Conservation (phyloP, 176 grass and related monocot species). For the Phyllostachys edulis region DNA sequence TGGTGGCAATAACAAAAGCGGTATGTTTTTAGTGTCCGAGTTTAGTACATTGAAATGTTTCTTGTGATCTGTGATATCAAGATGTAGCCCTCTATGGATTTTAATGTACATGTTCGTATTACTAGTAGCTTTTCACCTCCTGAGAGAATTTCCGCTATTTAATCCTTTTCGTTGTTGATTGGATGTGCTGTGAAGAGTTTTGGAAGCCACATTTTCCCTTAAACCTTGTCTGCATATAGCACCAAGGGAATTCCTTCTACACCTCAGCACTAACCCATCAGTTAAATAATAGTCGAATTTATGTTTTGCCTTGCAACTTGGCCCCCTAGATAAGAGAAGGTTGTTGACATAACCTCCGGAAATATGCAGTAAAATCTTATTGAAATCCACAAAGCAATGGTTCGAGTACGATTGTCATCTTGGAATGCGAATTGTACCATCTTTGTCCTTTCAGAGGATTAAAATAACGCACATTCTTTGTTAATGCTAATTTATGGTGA, state of each 20-base stretch:
- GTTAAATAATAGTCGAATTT: background rate
- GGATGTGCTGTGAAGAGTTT: background rate
- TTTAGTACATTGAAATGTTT: constrained; percentile 22
- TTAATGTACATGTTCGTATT: background rate
- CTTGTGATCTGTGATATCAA: constrained; percentile 7
- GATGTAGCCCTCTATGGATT: background rate
- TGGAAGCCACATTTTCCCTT: constrained; percentile 1
- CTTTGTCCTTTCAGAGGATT: background rate
- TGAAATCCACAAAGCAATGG: constrained; percentile 11
- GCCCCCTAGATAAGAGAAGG: background rate
- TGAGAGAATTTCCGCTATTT: background rate
- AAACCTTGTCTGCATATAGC: background rate
- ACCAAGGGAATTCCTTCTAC: background rate
- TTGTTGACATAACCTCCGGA: background rate
- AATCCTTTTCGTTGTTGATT: background rate
- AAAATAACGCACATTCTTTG: background rate
- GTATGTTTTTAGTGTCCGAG: constrained; percentile 43
- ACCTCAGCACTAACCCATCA: constrained; percentile 2
- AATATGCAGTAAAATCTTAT: constrained; percentile 3
- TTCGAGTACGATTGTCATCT: background rate
- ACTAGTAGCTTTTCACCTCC: background rate
- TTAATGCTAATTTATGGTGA: background rate
- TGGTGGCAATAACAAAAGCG: constrained; percentile 92
- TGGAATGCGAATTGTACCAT: background rate
- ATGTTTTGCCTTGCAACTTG: constrained; percentile 24